Evolutionary conservation across 345 rosid species (phyloP).

Genomic region (Dipteronia dyeriana): DNA sequence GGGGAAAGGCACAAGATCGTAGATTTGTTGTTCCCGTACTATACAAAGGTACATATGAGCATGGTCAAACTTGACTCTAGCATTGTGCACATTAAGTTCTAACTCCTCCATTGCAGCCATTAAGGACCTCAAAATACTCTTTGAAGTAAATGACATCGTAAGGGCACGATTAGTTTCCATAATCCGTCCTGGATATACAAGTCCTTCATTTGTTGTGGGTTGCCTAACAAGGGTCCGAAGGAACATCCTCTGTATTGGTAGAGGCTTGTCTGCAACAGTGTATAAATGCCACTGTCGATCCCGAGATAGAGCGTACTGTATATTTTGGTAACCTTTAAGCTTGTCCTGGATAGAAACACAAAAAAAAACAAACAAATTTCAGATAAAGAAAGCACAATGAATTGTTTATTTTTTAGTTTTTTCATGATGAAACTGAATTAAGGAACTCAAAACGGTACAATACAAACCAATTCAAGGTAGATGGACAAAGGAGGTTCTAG

Average conservation of each 20-base stretch:
- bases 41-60: constrained; percentile 97
- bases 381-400: constrained; percentile 13
- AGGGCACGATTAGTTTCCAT: constrained; percentile 43
- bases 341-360: constrained; percentile 66
- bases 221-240: constrained; percentile 96
- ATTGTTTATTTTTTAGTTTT: not conserved
- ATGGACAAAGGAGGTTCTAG: constrained; percentile 97
- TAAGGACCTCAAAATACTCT: constrained; percentile 83
- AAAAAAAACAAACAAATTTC: constrained; percentile 7
- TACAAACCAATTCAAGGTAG: constrained; percentile 88
- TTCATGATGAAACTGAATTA: constrained; percentile 3
- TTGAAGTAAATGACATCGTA: constrained; percentile 70
- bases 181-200: constrained; percentile 60
- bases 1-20: constrained; percentile 86
- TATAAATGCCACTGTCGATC: constrained; percentile 98
- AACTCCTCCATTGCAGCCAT: constrained; percentile 96
- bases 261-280: constrained; percentile 78
- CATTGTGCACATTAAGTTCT: constrained; percentile 89
- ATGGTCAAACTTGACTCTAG: constrained; percentile 76
- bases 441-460: constrained; percentile 3
- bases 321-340: constrained; percentile 79
- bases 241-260: constrained; percentile 86
- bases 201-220: constrained; percentile 65
- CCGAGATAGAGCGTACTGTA: constrained; percentile 75
- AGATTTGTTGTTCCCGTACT: constrained; percentile 80